These are phyloP conservation scores for Termitomyces sp. DNA, from an alignment of 1,284 basidiomycete species.

Conservation along the genomic window DNA sequence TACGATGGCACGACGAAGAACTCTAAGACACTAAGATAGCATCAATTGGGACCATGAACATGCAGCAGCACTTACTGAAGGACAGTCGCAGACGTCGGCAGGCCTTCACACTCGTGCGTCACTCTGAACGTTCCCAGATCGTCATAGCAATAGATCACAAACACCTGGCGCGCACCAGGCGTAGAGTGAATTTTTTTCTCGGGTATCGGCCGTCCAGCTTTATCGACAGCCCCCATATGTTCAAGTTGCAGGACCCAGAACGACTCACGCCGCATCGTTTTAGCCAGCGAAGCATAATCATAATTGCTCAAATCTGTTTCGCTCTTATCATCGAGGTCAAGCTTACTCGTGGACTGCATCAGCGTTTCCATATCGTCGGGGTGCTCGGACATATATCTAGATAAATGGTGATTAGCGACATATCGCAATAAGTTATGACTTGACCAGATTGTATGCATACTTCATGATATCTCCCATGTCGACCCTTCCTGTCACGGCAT, in stretches of 20 bases:
- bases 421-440: too few species aligned
- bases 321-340: constrained; percentile 10
- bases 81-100: constrained; percentile 26
- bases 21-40: background rate
- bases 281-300: constrained; percentile 23
- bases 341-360: constrained; percentile 15
- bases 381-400: constrained; percentile 24
- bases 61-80: constrained; percentile 23
- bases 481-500: constrained; percentile 24
- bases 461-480: constrained; percentile 25
- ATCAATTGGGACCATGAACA: background rate
- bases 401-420: background rate
- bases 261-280: constrained; percentile 23
- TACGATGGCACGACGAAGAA: constrained; percentile 29
- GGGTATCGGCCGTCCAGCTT: constrained; percentile 18
- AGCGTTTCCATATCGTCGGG: constrained; percentile 23
- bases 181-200: constrained; percentile 14
- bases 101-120: constrained; percentile 17
- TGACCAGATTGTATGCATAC: too few species aligned
- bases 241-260: constrained; percentile 32
- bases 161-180: constrained; percentile 18
- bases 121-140: constrained; percentile 21
- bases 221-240: constrained; percentile 22
- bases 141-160: constrained; percentile 29
- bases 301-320: constrained; percentile 22